These are phyloP conservation scores for Musa schizocarpa DNA, from an alignment of 176 grass and related monocot genomes.

Conservation along the genomic window DNA sequence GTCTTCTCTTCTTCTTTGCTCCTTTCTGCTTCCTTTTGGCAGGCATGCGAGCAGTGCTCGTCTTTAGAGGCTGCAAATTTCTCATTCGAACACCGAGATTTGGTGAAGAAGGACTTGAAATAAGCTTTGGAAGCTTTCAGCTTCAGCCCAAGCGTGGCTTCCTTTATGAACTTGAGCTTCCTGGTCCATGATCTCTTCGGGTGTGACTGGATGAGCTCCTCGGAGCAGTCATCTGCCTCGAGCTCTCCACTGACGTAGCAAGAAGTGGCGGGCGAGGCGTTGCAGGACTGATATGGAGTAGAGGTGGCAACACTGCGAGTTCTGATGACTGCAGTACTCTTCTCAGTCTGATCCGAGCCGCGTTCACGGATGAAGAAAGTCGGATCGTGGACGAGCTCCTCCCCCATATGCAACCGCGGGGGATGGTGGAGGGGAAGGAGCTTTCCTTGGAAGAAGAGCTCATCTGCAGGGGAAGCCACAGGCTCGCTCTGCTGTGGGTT, in stretches of 20 bases:
- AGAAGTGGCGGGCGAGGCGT: not conserved
- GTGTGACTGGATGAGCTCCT: conserved; percentile 13
- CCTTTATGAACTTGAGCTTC: conserved; percentile 7
- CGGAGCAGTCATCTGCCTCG: conserved; percentile 20
- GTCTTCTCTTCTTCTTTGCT: not conserved
- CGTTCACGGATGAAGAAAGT: not conserved
- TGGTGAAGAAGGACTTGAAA: conserved; percentile 16
- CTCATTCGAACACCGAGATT: not conserved
- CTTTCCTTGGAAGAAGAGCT: conserved; percentile 98
- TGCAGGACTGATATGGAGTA: conserved; percentile 12
- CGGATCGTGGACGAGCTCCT: conserved; percentile 36
- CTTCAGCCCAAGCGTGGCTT: not conserved
- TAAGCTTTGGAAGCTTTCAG: conserved; percentile 12
- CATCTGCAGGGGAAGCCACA: conserved; percentile 81
- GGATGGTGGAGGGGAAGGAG: conserved; percentile 87
- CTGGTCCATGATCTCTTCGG: conserved; percentile 2
- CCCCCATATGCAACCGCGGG: conserved; percentile 64
- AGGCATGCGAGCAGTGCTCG: not conserved
- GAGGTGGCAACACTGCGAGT: conserved; percentile 10
- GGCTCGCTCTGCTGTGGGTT: conserved; percentile 37
- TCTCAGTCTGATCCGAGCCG: not conserved
- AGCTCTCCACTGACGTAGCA: conserved; percentile 4
- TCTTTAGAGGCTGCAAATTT: not conserved
- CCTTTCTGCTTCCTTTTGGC: not conserved
- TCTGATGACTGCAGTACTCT: conserved; percentile 28